phyloP scores from a whole-genome alignment of 2,329 filamentous ascomycete genomes.

The Colletotrichum cordylinicola region DNA sequence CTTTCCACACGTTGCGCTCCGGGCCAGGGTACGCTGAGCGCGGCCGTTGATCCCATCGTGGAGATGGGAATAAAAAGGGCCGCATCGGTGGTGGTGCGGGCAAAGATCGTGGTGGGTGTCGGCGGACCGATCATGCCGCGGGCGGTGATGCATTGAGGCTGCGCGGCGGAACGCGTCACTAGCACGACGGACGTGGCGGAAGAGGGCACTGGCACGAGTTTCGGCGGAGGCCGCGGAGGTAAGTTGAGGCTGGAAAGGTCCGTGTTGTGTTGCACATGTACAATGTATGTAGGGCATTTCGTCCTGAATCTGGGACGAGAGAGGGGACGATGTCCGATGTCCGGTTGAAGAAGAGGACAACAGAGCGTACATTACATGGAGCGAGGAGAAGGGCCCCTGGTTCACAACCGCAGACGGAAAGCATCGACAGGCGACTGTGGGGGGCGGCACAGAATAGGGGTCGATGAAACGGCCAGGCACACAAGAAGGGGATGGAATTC shows the following conservation, averaged over 20 bases:
- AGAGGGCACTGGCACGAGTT: conserved; percentile 16
- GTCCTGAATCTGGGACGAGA: conserved; percentile 22
- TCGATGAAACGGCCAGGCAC: conserved; percentile 11
- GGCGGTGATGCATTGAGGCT: conserved; percentile 16
- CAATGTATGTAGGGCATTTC: conserved; percentile 7
- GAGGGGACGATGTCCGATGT: conserved; percentile 16
- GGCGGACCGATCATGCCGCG: conserved; percentile 18
- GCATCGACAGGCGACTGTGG: conserved; percentile 9
- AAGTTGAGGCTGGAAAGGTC: conserved; percentile 7
- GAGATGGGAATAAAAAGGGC: not conserved
- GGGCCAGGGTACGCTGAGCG: not conserved
- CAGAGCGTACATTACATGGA: not conserved
- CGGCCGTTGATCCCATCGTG: not conserved
- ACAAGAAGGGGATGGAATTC: not conserved
- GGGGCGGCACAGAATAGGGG: conserved; percentile 3
- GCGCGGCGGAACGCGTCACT: conserved; percentile 18
- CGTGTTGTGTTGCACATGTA: conserved; percentile 18
- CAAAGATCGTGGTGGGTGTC: not conserved
- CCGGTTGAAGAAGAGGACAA: not conserved
- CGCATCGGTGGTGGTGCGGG: not conserved
- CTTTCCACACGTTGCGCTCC: not conserved
- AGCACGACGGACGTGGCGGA: conserved; percentile 11
- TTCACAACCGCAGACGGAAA: not conserved
- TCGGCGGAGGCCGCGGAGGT: conserved; percentile 16
- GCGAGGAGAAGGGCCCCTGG: conserved; percentile 6